Base-by-base conservation (phyloP, 139 green algal genomes). In the Trebouxia sp. region DNA sequence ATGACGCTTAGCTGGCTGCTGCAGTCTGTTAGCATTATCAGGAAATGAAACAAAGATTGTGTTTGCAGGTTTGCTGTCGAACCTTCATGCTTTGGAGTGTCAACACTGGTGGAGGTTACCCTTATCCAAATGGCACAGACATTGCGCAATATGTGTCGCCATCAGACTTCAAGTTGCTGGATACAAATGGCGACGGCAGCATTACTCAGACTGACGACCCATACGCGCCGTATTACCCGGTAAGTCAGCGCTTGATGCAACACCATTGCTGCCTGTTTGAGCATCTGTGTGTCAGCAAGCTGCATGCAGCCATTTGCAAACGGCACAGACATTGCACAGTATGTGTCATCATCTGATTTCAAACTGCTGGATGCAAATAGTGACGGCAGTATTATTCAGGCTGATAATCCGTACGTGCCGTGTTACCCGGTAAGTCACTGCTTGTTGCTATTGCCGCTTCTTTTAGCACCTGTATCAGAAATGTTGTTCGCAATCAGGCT, bases 151-250 rank as follows among this genome's bases (percentile, higher is more conserved):
- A 75, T 47, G 35, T 30, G 3, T 75, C 65, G 0, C 6, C 32
- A 10, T 11, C 75, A 28, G 51, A 72, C 35, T 80, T 50, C 50
- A 48, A 50, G 32, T 32, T 37, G 32, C 45, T 80, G 51, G 75
- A 80, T 51, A 80, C 75, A 11, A 80, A 80, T 43, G 75, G 75
- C 0, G 75, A 80, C 22, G 75, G 75, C n/a, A 51, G n/a, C 14
- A 50, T 80, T 58, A 72, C 37, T 32, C n/a, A 32, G 32, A 41
- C 35, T 28, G 75, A 80, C 75, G 75, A 80, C 51, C 50, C 75
- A 17, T 70, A 72, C 20, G 42, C 42, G 38, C 42, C 69, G 35
- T 75, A 48, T 45, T 75, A 75, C 65, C 65, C 65, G 5, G 65
- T 75, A 45, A 75, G 32, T 17, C 5, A 39, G 8, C 47, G 15